These are phyloP conservation scores for Hypholoma fasciculare DNA, from an alignment of 768 basidiomycete genomes.

Conservation along the genomic window DNA sequence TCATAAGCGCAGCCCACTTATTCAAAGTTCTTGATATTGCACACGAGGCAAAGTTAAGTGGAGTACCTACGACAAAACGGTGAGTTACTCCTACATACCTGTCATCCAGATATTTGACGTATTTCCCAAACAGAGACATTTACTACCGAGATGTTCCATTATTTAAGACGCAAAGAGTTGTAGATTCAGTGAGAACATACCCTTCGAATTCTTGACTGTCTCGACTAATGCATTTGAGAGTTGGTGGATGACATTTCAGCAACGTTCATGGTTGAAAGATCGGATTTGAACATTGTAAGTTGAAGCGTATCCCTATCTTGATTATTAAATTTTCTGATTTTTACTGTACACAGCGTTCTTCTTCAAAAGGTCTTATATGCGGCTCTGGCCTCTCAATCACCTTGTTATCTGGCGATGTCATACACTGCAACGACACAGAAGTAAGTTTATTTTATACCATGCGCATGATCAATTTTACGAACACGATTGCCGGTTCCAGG, in stretches of 20 bases:
- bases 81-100: conserved; percentile 17
- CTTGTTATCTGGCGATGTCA: conserved; percentile 52
- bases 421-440: conserved; percentile 58
- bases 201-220: background rate
- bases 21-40: conserved; percentile 64
- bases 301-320: background rate
- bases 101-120: conserved; percentile 6
- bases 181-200: conserved; percentile 61
- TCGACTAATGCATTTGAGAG: conserved; percentile 35
- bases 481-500: conserved; percentile 39
- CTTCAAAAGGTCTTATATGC: conserved; percentile 85
- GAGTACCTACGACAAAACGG: conserved; percentile 67
- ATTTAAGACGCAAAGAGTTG: conserved; percentile 76
- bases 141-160: conserved; percentile 84
- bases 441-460: conserved; percentile 30
- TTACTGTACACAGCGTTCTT: conserved; percentile 72
- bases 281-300: conserved; percentile 78
- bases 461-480: background rate
- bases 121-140: conserved; percentile 60
- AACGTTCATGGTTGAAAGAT: conserved; percentile 69
- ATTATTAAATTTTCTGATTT: background rate
- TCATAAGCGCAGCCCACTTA: conserved; percentile 54
- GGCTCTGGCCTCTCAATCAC: conserved; percentile 63
- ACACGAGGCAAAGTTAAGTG: conserved; percentile 63
- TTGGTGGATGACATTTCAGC: conserved; percentile 90